Evolutionary conservation across 139 green algal genomes (phyloP), one percentile per base, ranked within the genome.

Genomic region (Edaphochlamys debaryana): DNA sequence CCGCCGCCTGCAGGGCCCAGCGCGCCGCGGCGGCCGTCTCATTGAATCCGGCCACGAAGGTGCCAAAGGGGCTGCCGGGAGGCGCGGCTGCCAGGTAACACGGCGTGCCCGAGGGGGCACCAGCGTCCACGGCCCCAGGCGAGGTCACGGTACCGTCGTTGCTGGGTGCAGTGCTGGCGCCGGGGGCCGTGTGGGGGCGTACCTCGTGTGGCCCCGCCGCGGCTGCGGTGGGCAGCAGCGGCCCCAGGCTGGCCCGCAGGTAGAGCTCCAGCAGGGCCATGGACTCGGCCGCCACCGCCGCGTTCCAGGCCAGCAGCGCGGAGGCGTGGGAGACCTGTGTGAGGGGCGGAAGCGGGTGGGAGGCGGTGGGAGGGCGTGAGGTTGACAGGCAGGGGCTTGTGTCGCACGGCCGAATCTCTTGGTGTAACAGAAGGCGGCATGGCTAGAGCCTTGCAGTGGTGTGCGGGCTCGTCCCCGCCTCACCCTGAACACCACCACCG

Each of bases 251-350:
- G 40, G 67, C 67, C 8, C 67, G 40, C 3, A 73, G 67, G 67
- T 73, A 73, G 25, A 73, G 67, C 67, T 73, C 67, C 40, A 73
- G 67, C 20, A 73, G 67, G 6, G 67, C 67, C 67, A 73, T 73
- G 38, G 67, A 54, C 67, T 73, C 67, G 22, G 66, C 66, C 25
- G 67, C 67, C 2, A 56, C 40, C 9, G 40, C 67, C 4, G 67
- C 67, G 40, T 73, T 73, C 67, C 67, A 73, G 23, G 67, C 38
- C 15, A 54, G 38, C 67, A 73, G 38, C 38, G 67, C 67, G 3
- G 67, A 6, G 0, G 67, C 38, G 67, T 73, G 29, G 11, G 67
- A 73, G 11, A 70, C 66, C 66, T 70, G 66, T 13, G 29, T 23
- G 29, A 20, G 54, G 54, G 54, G 17, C 15, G 50, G n/a, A n/a